Conservation (phyloP, 345 rosid genomes). For the Punica granatum region DNA sequence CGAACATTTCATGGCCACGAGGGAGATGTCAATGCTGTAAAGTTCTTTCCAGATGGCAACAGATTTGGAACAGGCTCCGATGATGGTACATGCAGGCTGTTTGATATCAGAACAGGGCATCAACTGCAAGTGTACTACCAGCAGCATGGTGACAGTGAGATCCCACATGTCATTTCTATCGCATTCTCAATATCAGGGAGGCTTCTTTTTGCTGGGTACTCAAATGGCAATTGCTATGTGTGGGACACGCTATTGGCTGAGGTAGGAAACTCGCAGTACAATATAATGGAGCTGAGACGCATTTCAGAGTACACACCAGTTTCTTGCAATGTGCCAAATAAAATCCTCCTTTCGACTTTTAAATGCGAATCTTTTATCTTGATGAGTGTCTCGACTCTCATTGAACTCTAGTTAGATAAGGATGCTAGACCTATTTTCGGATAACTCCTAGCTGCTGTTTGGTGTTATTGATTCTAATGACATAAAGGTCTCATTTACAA, state of each 20-base stretch:
- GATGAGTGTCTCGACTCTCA: background rate
- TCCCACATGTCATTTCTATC: constrained; percentile 59
- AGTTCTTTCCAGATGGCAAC: constrained; percentile 92
- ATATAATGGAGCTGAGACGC: too few relatives aligned
- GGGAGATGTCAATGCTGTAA: constrained; percentile 83
- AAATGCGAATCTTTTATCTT: background rate
- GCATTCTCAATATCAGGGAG: constrained; percentile 95
- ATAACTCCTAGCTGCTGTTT: background rate
- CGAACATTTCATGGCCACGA: constrained; percentile 88
- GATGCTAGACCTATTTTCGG: background rate
- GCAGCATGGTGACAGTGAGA: constrained; percentile 42
- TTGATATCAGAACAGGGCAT: constrained; percentile 92
- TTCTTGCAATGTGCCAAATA: background rate
- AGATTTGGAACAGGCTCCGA: constrained; percentile 95
- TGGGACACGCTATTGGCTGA: constrained; percentile 93
- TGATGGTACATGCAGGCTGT: constrained; percentile 93
- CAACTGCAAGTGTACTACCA: constrained; percentile 73
- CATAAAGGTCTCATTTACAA: background rate
- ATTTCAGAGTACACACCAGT: background rate
- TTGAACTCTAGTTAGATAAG: background rate
- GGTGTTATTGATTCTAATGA: background rate
- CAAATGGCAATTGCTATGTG: constrained; percentile 71
- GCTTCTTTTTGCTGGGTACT: constrained; percentile 81
- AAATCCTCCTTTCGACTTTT: background rate
- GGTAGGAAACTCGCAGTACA: constrained; percentile 32